phyloP scores from a whole-genome alignment of 202 grass and related monocot genomes.

The Setaria viridis region DNA sequence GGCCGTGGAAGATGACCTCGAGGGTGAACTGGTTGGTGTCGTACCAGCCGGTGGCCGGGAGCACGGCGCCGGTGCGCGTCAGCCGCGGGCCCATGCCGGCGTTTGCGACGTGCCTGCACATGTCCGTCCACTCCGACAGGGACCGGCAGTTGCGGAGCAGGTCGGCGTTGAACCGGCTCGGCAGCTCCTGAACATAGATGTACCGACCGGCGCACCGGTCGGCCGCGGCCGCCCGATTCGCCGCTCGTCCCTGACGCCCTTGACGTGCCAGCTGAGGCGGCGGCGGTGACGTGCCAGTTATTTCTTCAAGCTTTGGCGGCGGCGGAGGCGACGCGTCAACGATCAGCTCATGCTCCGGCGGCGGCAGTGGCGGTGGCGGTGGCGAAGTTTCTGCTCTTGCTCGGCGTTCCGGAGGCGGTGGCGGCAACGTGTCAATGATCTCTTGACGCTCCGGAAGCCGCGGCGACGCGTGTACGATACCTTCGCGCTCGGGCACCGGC shows the following conservation, averaged over 20 bases:
- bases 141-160: conserved; percentile 62
- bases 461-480: neutral
- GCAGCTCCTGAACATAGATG: conserved; percentile 62
- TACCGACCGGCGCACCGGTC: conserved; percentile 59
- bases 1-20: conserved; percentile 71
- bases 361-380: neutral
- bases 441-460: neutral
- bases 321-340: neutral
- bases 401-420: neutral
- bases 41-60: conserved; percentile 65
- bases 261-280: neutral
- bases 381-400: no score
- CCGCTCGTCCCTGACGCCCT: neutral
- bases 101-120: conserved; percentile 67
- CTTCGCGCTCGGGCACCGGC: neutral
- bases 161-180: conserved; percentile 58
- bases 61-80: conserved; percentile 37
- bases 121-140: conserved; percentile 61
- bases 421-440: neutral
- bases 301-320: neutral
- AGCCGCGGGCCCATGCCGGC: conserved; percentile 62
- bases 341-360: neutral
- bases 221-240: neutral
- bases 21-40: conserved; percentile 72
- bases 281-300: neutral